Conservation (phyloP, 768 basidiomycete species). For the Amanita rimosa region DNA sequence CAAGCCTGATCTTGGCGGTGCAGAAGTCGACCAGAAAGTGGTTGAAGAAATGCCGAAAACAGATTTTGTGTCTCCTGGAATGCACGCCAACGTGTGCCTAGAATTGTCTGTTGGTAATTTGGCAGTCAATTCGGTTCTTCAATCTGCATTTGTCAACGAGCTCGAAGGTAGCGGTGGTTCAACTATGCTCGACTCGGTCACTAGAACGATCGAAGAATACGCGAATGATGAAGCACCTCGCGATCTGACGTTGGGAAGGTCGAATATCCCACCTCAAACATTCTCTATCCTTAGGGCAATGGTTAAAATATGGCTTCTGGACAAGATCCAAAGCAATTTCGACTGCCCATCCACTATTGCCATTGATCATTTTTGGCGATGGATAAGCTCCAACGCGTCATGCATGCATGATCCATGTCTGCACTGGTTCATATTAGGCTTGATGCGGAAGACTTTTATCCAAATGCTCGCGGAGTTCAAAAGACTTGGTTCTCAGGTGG, state of each 20-base stretch:
- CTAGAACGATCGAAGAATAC: slow-evolving; percentile 86
- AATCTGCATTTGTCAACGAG: slow-evolving; percentile 93
- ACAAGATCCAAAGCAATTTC: slow-evolving; percentile 63
- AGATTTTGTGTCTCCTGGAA: slow-evolving; percentile 76
- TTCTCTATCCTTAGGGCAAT: slow-evolving; percentile 79
- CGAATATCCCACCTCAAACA: slow-evolving; percentile 76
- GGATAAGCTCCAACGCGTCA: slow-evolving; percentile 81
- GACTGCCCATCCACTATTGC: slow-evolving; percentile 57
- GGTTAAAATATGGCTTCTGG: slow-evolving; percentile 86
- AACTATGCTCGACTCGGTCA: slow-evolving; percentile 88
- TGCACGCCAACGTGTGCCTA: slow-evolving; percentile 88
- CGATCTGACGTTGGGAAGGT: slow-evolving; percentile 79
- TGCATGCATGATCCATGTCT: slow-evolving; percentile 88
- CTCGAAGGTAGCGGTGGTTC: slow-evolving; percentile 92
- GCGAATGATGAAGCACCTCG: slow-evolving; percentile 57
- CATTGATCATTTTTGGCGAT: slow-evolving; percentile 95
- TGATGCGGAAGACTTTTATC: slow-evolving; percentile 98
- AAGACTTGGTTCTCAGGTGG: slow-evolving; percentile 83
- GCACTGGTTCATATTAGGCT: slow-evolving; percentile 85
- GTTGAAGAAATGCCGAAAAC: slow-evolving; percentile 73
- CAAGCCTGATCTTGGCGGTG: slow-evolving; percentile 86
- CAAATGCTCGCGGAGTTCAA: slow-evolving; percentile 96
- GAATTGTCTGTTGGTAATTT: slow-evolving; percentile 86
- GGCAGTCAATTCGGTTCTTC: slow-evolving; percentile 88
- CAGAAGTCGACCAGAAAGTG: slow-evolving; percentile 75